Evolutionary conservation across 2,329 filamentous ascomycete genomes (phyloP), one percentile per base, ranked within the genome.

Genomic region (Alternaria panax): DNA sequence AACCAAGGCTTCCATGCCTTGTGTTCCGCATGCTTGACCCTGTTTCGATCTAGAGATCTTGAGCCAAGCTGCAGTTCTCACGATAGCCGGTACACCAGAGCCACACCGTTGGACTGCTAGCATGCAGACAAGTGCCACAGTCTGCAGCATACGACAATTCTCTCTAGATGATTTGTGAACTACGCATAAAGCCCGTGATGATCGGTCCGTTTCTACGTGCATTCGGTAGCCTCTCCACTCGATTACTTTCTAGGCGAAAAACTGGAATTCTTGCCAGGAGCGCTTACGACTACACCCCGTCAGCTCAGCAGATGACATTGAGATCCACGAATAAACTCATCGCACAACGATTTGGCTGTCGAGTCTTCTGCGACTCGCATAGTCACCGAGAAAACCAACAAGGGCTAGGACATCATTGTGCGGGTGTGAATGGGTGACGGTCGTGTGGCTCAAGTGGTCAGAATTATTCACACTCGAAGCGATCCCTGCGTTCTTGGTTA

Each of bases 11-110:
- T 57, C 34, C 41, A 46, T 52, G 41, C 27, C 36, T 36, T 58
- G 28, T 27, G n/a, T 42, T 42, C 47, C 36, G 36, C 48, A 50
- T 59, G 56, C 51, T 46, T 40, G 28, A 52, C 53, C 53, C 53
- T 57, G 52, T 22, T 41, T 20, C 30, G 25, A 24, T 30, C 24
- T 46, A 54, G 18, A 12, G 36, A 52, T 48, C 27, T 22, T 14
- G 11, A 50, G 51, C 53, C 47, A 54, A 45, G 47, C 16, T n/a
- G 38, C 34, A 32, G 28, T 40, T 60, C 57, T 52, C 30, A 34
- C 41, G 52, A 52, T 47, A 52, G 34, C 53, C 47, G 52, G 52
- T 51, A 51, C 40, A 27, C 34, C 42, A 60, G 22, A 36, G 18
- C 28, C 42, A 57, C 32, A 32, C 41, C 45, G 36, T 34, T 32